phyloP scores from a whole-genome alignment of 2,329 filamentous ascomycete genomes.

The Beauveria sp. region DNA sequence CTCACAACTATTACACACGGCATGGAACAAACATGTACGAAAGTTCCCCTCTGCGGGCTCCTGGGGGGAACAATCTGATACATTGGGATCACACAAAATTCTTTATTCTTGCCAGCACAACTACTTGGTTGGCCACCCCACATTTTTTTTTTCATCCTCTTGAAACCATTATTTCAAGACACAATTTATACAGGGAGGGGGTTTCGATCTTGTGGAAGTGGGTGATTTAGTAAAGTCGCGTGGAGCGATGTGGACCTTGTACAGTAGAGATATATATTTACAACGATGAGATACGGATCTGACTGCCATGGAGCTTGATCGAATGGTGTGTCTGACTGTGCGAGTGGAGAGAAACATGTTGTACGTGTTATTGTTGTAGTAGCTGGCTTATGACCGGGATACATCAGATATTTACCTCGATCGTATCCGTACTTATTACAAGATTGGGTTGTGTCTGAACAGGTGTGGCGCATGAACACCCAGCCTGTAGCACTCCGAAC shows the following conservation, averaged over 20 bases:
- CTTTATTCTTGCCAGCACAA: background rate
- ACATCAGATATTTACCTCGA: no score
- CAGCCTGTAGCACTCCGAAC: background rate
- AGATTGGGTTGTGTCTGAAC: no score
- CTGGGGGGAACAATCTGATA: background rate
- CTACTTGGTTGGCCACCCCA: background rate
- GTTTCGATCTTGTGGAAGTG: background rate
- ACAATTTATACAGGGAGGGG: background rate
- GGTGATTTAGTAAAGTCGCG: background rate
- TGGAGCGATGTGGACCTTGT: background rate
- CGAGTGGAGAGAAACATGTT: no score
- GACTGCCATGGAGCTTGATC: background rate
- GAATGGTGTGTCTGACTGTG: no score
- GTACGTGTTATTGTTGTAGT: no score
- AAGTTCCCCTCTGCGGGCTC: background rate
- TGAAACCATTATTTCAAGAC: background rate
- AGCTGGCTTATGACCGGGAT: no score
- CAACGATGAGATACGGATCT: background rate
- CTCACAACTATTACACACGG: background rate
- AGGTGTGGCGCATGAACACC: background rate
- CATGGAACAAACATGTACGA: background rate
- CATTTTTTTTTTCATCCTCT: background rate
- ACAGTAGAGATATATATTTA: slow-evolving; percentile 1
- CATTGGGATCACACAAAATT: background rate
- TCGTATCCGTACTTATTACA: no score